Base-by-base conservation (phyloP, 768 basidiomycete species). In the Rhizopogon vesiculosus region DNA sequence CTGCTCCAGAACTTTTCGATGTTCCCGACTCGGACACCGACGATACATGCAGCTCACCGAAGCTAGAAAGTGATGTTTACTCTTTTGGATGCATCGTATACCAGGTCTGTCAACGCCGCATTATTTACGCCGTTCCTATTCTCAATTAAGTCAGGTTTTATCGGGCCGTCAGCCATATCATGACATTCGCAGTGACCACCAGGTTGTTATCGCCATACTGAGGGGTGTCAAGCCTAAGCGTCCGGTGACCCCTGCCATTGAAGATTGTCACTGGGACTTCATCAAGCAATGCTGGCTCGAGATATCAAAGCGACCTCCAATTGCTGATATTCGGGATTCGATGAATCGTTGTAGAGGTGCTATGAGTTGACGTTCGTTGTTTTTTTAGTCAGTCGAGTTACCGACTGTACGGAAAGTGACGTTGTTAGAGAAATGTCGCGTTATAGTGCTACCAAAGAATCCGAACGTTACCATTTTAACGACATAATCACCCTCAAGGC, bases 1-100 rank as follows among this genome's bases (percentile, higher is more conserved):
- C 76, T 16, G 78, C 77, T 46, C 63, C 74, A 1, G 59, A 69
- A 16, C 61, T 78, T 2, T 78, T 74, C 55, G 65, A 62, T 15
- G 25, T 60, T 22, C 57, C 64, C 12, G 63, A 69, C n/a, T 66
- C 69, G 31, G 66, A 69, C 19, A 42, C 54, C 10, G 43, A 40
- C 13, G 18, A 18, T 13, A 13, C 45, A 48, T 16, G 7, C 25
- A 1, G 6, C 3, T 4, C 45, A 8, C 25, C 45, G 28, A 31
- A 18, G 7, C 45, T 12, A 12, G 35, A 13, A 12, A 38, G 35
- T 13, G 35, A 38, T 10, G 13, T 38, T 12, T 38, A 38, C 35
- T 38, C 35, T 38, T 38, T 38, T 12, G 35, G 35, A 38, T 38
- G 35, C 35, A 38, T 38, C 35, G 12, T 38, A 12, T 38, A 38